Percentiles rank a stretch among this genome's conserved stretches.
phyloP scores from a whole-genome alignment of 257 asterid species.

The Primulina eburnea region DNA sequence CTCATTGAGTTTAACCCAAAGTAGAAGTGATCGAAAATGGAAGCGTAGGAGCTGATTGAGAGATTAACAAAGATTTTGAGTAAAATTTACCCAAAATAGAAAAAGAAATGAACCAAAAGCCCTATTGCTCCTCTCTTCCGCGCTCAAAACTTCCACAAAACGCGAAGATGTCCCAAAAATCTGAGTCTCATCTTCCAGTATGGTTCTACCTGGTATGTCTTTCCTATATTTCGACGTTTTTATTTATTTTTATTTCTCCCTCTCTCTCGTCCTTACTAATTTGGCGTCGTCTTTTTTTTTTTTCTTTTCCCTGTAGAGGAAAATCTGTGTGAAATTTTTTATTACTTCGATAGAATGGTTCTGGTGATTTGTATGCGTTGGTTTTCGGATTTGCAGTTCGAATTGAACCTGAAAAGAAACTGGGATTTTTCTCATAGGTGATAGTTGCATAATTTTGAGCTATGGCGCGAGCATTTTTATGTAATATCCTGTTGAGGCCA shows the following conservation, averaged over 20 bases:
- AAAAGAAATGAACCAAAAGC: background rate
- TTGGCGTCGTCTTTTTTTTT: background rate
- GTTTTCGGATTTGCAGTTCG: background rate
- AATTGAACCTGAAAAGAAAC: background rate
- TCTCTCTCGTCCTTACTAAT: background rate
- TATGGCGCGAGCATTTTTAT: conserved; percentile 17
- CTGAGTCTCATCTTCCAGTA: background rate
- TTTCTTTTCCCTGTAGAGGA: background rate
- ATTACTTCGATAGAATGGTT: background rate
- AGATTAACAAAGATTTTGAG: background rate
- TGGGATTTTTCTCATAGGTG: background rate
- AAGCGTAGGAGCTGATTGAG: too few species aligned
- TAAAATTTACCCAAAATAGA: background rate
- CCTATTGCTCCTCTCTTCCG: background rate
- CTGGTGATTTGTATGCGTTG: background rate
- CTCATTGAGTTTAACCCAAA: too few species aligned
- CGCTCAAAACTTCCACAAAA: background rate
- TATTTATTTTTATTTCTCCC: too few species aligned
- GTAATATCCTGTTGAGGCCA: background rate
- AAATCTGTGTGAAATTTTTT: background rate
- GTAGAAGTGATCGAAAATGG: too few species aligned
- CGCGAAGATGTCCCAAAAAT: background rate
- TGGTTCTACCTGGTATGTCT: background rate
- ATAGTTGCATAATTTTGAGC: conserved; percentile 5
- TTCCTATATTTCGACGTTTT: background rate